A percentile compares a stretch with the other conserved stretches of the same genome.
phyloP scores from a whole-genome alignment of 306 rosid species.

The Acacia acuminata region DNA sequence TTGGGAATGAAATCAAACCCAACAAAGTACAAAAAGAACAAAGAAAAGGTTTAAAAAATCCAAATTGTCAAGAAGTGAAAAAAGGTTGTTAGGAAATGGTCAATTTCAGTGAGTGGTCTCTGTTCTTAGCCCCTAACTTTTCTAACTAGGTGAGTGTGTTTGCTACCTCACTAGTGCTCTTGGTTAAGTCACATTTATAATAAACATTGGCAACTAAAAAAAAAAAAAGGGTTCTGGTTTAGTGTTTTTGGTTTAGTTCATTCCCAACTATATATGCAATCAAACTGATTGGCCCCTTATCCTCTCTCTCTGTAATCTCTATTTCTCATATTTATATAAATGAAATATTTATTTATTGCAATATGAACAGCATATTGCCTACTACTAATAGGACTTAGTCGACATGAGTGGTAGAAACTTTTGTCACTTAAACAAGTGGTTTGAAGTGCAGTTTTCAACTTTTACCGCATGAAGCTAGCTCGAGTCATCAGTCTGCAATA shows the following conservation, averaged over 20 bases:
- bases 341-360: not conserved
- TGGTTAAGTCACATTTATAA: conserved; percentile 26
- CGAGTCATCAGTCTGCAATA: not conserved
- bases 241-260: conserved; percentile 13
- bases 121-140: conserved; percentile 5
- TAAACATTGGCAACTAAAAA: conserved; percentile 18
- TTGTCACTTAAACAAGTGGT: not conserved
- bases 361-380: not conserved
- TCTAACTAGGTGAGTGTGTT: conserved; percentile 8
- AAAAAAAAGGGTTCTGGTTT: conserved; percentile 13
- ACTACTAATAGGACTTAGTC: not conserved
- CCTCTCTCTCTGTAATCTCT: not conserved
- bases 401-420: not conserved
- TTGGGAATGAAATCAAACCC: conserved; percentile 32
- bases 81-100: conserved; percentile 46
- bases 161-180: conserved; percentile 33
- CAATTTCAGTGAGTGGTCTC: conserved; percentile 47
- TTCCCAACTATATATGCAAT: not conserved
- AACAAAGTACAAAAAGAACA: conserved; percentile 34
- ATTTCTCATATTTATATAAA: conserved; percentile 1
- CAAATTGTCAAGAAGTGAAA: conserved; percentile 33
- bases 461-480: not conserved
- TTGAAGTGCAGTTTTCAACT: not conserved
- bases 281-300: conserved; percentile 15
- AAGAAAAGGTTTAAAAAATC: conserved; percentile 18